phyloP scores from a whole-genome alignment of 2,329 filamentous ascomycete species.

The Monilinia fructigena region DNA sequence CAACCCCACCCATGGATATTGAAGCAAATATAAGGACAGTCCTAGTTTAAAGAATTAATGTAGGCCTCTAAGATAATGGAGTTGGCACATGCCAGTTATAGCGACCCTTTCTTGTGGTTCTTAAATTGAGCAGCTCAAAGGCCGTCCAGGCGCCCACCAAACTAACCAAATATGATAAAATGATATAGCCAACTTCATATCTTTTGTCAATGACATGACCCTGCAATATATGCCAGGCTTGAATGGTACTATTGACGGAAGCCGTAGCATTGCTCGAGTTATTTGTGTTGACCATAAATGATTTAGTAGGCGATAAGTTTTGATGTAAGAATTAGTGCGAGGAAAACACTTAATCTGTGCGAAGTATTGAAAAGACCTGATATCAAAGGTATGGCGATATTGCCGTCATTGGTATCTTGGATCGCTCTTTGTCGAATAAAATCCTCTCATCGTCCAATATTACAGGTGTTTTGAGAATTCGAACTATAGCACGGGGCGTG shows the following conservation, averaged over 20 bases:
- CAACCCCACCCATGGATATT: slow-evolving; percentile 70
- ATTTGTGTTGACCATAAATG: slow-evolving; percentile 21
- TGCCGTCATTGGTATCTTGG: slow-evolving; percentile 15
- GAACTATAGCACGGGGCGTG: background rate
- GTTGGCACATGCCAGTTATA: slow-evolving; percentile 61
- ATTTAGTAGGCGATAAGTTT: background rate
- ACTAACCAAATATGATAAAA: slow-evolving; percentile 68
- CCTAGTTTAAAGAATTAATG: slow-evolving; percentile 42
- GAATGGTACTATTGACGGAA: slow-evolving; percentile 7
- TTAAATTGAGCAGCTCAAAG: slow-evolving; percentile 75
- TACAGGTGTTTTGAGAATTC: background rate
- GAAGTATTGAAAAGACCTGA: background rate
- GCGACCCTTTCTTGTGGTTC: slow-evolving; percentile 65
- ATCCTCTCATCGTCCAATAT: background rate
- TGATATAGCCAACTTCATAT: slow-evolving; percentile 57
- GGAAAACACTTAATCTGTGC: slow-evolving; percentile 1
- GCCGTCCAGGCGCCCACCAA: slow-evolving; percentile 75
- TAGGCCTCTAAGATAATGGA: background rate
- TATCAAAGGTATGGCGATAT: slow-evolving; percentile 12
- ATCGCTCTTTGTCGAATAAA: slow-evolving; percentile 2
- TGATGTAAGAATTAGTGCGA: background rate
- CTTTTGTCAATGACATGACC: slow-evolving; percentile 28
- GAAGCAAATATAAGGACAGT: slow-evolving; percentile 63
- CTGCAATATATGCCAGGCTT: slow-evolving; percentile 24
- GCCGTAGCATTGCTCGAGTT: slow-evolving; percentile 19